Conservation (phyloP, 2,329 filamentous ascomycete species). For the Cryoendolithus antarcticus region DNA sequence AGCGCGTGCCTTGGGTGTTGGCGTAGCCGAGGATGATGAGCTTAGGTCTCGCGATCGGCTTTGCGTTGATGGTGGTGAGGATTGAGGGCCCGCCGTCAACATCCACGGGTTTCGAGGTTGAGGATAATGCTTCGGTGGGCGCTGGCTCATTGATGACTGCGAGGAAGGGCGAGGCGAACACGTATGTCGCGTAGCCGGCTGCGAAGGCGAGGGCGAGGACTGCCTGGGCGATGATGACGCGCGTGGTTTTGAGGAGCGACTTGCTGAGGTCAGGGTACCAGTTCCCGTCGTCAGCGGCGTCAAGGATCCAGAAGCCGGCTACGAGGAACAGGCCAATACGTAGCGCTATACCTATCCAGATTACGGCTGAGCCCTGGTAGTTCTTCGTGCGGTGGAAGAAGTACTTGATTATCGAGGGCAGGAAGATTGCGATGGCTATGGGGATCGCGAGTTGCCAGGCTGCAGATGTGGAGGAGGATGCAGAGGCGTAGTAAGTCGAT, state of each 20-base stretch:
- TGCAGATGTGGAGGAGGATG: constrained; percentile 82
- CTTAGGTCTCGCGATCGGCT: constrained; percentile 20
- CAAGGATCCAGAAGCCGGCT: constrained; percentile 76
- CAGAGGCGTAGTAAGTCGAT: constrained; percentile 90
- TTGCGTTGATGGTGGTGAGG: constrained; percentile 24
- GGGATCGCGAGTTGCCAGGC: constrained; percentile 79
- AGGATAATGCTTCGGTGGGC: constrained; percentile 5
- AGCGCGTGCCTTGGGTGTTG: constrained; percentile 85
- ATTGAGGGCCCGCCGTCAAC: constrained; percentile 17
- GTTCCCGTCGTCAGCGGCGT: constrained; percentile 73
- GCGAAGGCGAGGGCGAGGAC: constrained; percentile 69
- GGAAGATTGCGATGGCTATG: constrained; percentile 54
- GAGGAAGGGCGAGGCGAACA: constrained; percentile 76
- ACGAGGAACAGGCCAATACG: constrained; percentile 63
- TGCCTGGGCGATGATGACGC: constrained; percentile 67
- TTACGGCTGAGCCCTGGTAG: constrained; percentile 71
- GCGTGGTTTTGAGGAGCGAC: constrained; percentile 56
- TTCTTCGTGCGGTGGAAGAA: constrained; percentile 72
- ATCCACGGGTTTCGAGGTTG: constrained; percentile 11
- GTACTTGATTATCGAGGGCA: constrained; percentile 65
- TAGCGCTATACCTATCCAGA: constrained; percentile 74
- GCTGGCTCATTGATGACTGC: constrained; percentile 42
- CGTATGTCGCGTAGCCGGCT: constrained; percentile 72
- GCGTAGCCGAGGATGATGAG: constrained; percentile 72
- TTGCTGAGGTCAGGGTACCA: constrained; percentile 56